Evolutionary conservation across 140 eudicot genomes (phyloP).

Genomic region (Stevia rebaudiana): DNA sequence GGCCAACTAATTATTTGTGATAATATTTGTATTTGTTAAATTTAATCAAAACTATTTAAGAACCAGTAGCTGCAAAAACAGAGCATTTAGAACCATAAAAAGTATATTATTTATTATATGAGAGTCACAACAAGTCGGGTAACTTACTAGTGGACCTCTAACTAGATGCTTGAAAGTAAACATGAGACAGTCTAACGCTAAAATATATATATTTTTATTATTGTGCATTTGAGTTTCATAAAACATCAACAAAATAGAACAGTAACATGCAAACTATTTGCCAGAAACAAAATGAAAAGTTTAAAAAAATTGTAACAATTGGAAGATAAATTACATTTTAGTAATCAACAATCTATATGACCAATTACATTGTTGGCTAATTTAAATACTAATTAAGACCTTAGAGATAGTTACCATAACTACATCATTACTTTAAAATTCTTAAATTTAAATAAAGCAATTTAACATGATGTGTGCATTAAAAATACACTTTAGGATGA

Average conservation of each 20-base stretch:
- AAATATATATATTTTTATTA: not conserved
- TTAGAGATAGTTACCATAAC: not conserved
- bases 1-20: not conserved
- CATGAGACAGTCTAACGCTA: too few relatives aligned
- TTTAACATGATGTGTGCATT: not conserved
- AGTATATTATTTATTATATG: too few relatives aligned
- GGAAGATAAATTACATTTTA: not conserved
- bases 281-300: not conserved
- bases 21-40: too few relatives aligned
- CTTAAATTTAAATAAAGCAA: not conserved
- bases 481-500: not conserved
- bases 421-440: not conserved
- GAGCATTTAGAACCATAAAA: constrained; percentile 93
- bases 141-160: not conserved
- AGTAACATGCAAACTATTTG: not conserved
- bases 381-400: not conserved
- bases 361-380: not conserved
- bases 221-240: not conserved
- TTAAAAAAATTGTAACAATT: not conserved
- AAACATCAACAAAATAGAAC: not conserved
- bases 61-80: constrained; percentile 88
- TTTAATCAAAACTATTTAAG: constrained; percentile 44
- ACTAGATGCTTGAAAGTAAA: not conserved
- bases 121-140: not conserved
- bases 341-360: not conserved